phyloP scores from a whole-genome alignment of 2,329 filamentous ascomycete species.

The Colletotrichum zoysiae region DNA sequence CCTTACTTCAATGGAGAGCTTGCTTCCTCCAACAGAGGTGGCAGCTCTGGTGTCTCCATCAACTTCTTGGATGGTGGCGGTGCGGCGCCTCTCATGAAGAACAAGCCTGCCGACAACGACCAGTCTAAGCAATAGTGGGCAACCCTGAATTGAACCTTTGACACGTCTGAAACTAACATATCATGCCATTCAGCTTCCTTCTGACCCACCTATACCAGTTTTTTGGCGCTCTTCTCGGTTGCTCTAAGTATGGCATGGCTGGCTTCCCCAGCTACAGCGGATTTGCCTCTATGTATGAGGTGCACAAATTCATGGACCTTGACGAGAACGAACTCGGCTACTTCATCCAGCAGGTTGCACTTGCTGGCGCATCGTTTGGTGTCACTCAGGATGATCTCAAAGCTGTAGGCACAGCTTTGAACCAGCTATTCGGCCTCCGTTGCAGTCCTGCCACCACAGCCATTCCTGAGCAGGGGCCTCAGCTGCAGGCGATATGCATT shows the following conservation, averaged over 20 bases:
- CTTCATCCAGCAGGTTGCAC: conserved; percentile 70
- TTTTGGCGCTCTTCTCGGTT: conserved; percentile 70
- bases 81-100: conserved; percentile 65
- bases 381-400: conserved; percentile 66
- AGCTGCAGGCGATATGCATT: conserved; percentile 69
- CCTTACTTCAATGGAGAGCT: conserved; percentile 71
- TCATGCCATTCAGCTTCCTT: conserved; percentile 57
- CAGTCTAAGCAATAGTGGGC: conserved; percentile 68
- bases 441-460: conserved; percentile 62
- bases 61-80: conserved; percentile 74
- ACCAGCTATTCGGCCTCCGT: conserved; percentile 62
- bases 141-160: background rate
- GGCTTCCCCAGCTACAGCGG: conserved; percentile 65
- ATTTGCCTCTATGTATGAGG: conserved; percentile 61
- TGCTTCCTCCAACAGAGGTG: conserved; percentile 65
- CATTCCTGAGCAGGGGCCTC: conserved; percentile 58
- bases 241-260: conserved; percentile 61
- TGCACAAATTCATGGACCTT: conserved; percentile 72
- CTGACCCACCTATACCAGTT: conserved; percentile 73
- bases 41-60: conserved; percentile 58
- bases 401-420: conserved; percentile 62
- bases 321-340: conserved; percentile 64
- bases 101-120: conserved; percentile 64
- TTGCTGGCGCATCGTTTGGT: conserved; percentile 69
- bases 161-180: background rate